Percentiles rank a stretch among this genome's conserved stretches.
These are phyloP conservation scores for Leptographium lundbergii DNA, from an alignment of 2,329 filamentous ascomycete genomes.

Conservation along the genomic window DNA sequence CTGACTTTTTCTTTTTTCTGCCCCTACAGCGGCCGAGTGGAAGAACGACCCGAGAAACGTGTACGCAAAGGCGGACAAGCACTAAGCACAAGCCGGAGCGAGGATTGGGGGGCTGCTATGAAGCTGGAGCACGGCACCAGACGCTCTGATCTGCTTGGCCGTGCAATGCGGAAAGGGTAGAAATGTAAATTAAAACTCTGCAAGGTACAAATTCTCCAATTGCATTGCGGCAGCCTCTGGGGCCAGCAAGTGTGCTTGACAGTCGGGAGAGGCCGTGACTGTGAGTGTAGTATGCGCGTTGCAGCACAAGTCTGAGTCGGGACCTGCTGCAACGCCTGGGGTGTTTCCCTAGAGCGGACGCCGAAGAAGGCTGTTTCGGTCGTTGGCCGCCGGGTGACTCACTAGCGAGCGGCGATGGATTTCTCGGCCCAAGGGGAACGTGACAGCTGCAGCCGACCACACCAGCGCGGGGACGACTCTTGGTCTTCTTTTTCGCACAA, in stretches of 20 bases:
- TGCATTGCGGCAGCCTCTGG: not conserved
- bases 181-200: not conserved
- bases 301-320: not conserved
- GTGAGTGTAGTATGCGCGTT: not conserved
- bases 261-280: not conserved
- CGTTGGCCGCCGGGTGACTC: not conserved
- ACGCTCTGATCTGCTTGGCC: not conserved
- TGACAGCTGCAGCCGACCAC: not conserved
- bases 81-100: constrained; percentile 4
- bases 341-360: not conserved
- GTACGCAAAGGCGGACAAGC: constrained; percentile 30
- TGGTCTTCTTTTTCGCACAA: not conserved
- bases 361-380: not conserved
- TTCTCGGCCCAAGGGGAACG: not conserved
- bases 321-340: no score
- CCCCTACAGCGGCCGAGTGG: constrained; percentile 68
- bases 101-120: not conserved
- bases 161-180: not conserved
- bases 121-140: not conserved
- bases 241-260: not conserved
- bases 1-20: not conserved
- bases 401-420: not conserved
- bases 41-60: constrained; percentile 95
- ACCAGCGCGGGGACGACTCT: not conserved
- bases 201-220: not conserved